Base-by-base conservation (phyloP, 2,329 filamentous ascomycete genomes). In the Paecilomyces niveus region DNA sequence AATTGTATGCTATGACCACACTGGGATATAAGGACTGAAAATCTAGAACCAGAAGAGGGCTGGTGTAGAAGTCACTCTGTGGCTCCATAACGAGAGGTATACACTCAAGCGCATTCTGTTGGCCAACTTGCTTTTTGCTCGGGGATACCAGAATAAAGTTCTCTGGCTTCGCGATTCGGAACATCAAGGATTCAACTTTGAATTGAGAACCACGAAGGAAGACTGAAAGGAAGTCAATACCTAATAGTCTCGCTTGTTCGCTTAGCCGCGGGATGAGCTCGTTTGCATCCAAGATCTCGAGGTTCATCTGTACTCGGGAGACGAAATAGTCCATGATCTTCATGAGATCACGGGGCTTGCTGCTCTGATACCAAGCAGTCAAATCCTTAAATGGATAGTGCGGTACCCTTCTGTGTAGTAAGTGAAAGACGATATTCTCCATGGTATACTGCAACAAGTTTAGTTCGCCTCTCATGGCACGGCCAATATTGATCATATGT, bases 111-210 rank as follows among this genome's bases (percentile, higher is more conserved):
- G 94, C 92, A 70, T 97, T 97, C 69, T 99, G 94, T 26, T 88
- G 85, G 2, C 92, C 93, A 1, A 97, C 93, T 72, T 99, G 94
- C 72, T 92, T 93, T 62, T 88, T 85, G 71, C 88, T 95, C 0
- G 94, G 94, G 6, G 92, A 97, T 1, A 96, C 84, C 0, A 99
- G 81, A 7, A 97, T 80, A 67, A 94, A 95, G 66, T 94, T 96
- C 72, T 99, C 94, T 0, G 94, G 92, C 71, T 99, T 99, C 51
- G 94, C 93, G 65, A 99, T 97, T 51, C 94, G 86, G 68, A 97
- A 97, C 94, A 99, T 97, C 66, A 97, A 87, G 1, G 93, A 97
- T 75, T 99, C 94, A 49, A 99, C 94, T 72, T 99, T 99, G 82
- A 95, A 97, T 70, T 99, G 94, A 0, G 92, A 97, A 15, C 94